phyloP scores from a whole-genome alignment of 2,329 filamentous ascomycete species.

The Coniochaeta sp. region DNA sequence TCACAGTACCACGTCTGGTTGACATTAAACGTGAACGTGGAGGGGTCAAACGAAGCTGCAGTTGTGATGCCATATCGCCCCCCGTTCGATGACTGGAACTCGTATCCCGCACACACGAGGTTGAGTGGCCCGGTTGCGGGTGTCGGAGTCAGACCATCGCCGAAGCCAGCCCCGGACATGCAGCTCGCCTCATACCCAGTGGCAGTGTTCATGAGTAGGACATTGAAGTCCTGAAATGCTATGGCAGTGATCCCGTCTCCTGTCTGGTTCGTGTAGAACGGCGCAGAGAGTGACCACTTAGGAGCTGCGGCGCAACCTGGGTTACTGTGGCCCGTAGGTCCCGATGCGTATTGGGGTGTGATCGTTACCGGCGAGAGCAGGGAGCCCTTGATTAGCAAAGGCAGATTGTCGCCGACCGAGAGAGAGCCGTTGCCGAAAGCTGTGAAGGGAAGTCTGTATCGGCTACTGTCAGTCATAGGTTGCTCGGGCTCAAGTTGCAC shows the following conservation, averaged over 20 bases:
- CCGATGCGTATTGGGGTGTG: slow-evolving; percentile 14
- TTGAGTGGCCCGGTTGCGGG: background rate
- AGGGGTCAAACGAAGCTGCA: slow-evolving; percentile 3
- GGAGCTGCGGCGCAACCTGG: slow-evolving; percentile 11
- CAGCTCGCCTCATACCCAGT: slow-evolving; percentile 10
- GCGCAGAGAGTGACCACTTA: slow-evolving; percentile 5
- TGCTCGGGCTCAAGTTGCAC: too few species aligned
- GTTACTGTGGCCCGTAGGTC: slow-evolving; percentile 14
- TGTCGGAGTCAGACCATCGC: background rate
- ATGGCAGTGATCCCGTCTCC: slow-evolving; percentile 7
- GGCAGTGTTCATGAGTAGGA: slow-evolving; percentile 7
- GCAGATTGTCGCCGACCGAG: slow-evolving; percentile 7
- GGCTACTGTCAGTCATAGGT: background rate
- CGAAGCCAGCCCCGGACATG: slow-evolving; percentile 4
- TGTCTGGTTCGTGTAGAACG: slow-evolving; percentile 6
- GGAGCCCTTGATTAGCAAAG: slow-evolving; percentile 14
- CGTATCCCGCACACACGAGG: slow-evolving; percentile 8
- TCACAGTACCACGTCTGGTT: slow-evolving; percentile 13
- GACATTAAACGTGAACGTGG: slow-evolving; percentile 3
- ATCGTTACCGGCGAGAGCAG: slow-evolving; percentile 13
- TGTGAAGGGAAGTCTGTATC: slow-evolving; percentile 11
- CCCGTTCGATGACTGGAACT: slow-evolving; percentile 6
- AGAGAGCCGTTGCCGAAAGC: slow-evolving; percentile 13
- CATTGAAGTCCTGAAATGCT: slow-evolving; percentile 2
- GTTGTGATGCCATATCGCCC: slow-evolving; percentile 6